phyloP scores from a whole-genome alignment of 2,329 filamentous ascomycete genomes.

The Epichloe brachyelytri region DNA sequence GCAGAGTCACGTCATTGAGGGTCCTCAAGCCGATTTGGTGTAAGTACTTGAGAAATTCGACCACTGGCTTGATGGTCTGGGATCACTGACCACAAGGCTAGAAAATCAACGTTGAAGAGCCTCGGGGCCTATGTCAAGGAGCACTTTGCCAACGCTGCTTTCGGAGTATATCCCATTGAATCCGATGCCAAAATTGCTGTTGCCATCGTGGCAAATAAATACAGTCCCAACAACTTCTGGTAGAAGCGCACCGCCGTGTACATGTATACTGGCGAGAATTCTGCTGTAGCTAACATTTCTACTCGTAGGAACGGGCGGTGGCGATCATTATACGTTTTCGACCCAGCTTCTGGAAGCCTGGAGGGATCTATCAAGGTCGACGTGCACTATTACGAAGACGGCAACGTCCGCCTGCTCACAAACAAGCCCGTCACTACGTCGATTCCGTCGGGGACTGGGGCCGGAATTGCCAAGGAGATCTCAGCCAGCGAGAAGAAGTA shows the following conservation, averaged over 20 bases:
- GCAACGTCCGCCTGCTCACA: conserved; percentile 89
- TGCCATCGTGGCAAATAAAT: conserved; percentile 86
- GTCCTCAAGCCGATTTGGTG: conserved; percentile 66
- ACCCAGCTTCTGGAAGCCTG: conserved; percentile 53
- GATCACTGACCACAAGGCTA: conserved; percentile 21
- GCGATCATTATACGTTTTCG: conserved; percentile 75
- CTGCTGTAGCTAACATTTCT: not conserved
- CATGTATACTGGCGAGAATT: not conserved
- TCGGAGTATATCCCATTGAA: conserved; percentile 71
- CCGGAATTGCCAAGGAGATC: conserved; percentile 65
- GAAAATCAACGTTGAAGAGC: conserved; percentile 72
- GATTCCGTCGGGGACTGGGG: conserved; percentile 48
- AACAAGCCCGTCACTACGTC: conserved; percentile 58
- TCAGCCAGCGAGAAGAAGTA: conserved; percentile 76
- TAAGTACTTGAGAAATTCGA: conserved; percentile 32
- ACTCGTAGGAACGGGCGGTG: conserved; percentile 76
- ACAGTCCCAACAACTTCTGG: conserved; percentile 98
- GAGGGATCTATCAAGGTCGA: conserved; percentile 81
- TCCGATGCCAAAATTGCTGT: conserved; percentile 66
- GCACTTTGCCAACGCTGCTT: conserved; percentile 73
- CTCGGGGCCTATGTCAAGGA: conserved; percentile 67
- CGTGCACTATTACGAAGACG: conserved; percentile 99
- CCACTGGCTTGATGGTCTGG: not conserved
- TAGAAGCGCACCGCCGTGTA: conserved; percentile 23
- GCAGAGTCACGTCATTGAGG: conserved; percentile 69